phyloP scores from a whole-genome alignment of 1,284 basidiomycete genomes.

The Vanrija pseudolonga region DNA sequence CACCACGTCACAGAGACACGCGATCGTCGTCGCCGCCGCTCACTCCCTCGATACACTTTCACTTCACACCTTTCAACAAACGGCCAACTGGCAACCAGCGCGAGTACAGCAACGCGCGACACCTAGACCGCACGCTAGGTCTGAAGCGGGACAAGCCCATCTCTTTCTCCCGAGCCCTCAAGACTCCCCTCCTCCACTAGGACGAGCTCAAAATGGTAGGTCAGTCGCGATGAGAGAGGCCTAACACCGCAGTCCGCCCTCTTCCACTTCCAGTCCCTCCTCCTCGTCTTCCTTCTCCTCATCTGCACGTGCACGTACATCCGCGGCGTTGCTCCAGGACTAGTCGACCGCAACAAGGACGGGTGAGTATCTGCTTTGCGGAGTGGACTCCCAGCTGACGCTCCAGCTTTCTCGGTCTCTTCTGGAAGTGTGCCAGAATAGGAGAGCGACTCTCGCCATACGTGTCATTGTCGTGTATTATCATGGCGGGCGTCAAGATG shows the following conservation, averaged over 20 bases:
- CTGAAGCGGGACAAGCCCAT: too few species aligned
- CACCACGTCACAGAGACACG: too few species aligned
- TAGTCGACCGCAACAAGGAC: conserved; percentile 90
- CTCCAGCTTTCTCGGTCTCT: conserved; percentile 75
- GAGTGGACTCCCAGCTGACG: neutral
- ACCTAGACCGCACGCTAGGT: too few species aligned
- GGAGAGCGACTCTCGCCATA: conserved; percentile 81
- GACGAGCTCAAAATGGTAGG: neutral
- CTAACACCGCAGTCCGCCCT: conserved; percentile 74
- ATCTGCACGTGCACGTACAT: conserved; percentile 98
- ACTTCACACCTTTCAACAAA: too few species aligned
- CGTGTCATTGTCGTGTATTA: conserved; percentile 70
- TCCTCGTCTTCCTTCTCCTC: conserved; percentile 85
- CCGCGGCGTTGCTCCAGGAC: conserved; percentile 77
- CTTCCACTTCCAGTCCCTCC: conserved; percentile 94
- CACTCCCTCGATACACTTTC: too few species aligned
- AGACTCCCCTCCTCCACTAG: neutral
- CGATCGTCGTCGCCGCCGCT: too few species aligned
- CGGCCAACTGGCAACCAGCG: too few species aligned
- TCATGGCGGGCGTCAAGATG: conserved; percentile 58
- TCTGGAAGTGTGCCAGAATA: conserved; percentile 90
- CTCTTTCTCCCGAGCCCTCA: too few species aligned
- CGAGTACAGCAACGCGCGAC: too few species aligned
- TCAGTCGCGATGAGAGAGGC: neutral
- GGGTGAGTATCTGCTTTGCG: conserved; percentile 62